These are phyloP conservation scores for Hericium coralloides DNA, from an alignment of 768 basidiomycete species.

Conservation along the genomic window DNA sequence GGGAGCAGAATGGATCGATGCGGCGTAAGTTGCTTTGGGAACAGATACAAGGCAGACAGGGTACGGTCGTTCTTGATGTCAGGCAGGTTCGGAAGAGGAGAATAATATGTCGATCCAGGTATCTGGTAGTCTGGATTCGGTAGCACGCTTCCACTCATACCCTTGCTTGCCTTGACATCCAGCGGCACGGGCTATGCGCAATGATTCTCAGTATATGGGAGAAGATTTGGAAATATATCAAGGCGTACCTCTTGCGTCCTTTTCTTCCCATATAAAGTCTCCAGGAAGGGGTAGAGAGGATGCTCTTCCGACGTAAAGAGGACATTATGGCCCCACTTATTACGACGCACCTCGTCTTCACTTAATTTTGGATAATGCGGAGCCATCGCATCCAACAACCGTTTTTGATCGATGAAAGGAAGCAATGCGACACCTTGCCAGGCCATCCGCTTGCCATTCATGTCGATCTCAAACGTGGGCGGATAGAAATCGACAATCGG, in stretches of 20 bases:
- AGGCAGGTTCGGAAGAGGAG: slow-evolving; percentile 57
- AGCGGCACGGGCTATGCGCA: slow-evolving; percentile 59
- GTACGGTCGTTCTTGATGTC: slow-evolving; percentile 87
- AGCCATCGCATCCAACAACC: slow-evolving; percentile 80
- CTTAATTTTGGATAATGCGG: slow-evolving; percentile 53
- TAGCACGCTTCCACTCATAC: slow-evolving; percentile 71
- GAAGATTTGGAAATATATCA: background rate
- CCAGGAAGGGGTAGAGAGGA: slow-evolving; percentile 79
- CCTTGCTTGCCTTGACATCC: slow-evolving; percentile 59
- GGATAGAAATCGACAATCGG: slow-evolving; percentile 98
- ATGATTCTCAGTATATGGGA: slow-evolving; percentile 3
- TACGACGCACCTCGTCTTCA: slow-evolving; percentile 77
- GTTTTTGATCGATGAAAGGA: slow-evolving; percentile 86
- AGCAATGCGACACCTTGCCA: slow-evolving; percentile 98
- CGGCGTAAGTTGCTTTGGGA: slow-evolving; percentile 78
- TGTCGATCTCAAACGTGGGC: slow-evolving; percentile 85
- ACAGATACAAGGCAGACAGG: slow-evolving; percentile 79
- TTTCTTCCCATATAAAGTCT: slow-evolving; percentile 84
- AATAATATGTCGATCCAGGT: slow-evolving; percentile 85
- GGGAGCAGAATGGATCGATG: slow-evolving; percentile 81
- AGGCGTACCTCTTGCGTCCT: slow-evolving; percentile 64
- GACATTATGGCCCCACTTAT: slow-evolving; percentile 75
- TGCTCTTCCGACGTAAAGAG: slow-evolving; percentile 82
- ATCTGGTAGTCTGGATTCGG: slow-evolving; percentile 76
- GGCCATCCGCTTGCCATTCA: slow-evolving; percentile 99